phyloP scores from a whole-genome alignment of 2,329 filamentous ascomycete species.

The Saccharata proteae region DNA sequence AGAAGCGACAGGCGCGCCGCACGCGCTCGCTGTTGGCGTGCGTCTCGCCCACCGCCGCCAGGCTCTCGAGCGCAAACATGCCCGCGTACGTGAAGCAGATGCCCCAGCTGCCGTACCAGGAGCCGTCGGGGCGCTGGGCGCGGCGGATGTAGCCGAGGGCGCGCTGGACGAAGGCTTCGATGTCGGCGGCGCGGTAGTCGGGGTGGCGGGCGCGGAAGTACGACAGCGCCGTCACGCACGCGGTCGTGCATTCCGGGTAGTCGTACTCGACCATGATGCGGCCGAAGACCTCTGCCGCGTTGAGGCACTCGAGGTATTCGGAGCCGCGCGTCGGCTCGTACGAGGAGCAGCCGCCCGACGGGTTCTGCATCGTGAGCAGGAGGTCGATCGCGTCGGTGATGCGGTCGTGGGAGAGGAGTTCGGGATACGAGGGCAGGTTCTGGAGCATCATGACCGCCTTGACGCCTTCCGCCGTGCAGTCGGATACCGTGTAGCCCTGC shows the following conservation, averaged over 20 bases:
- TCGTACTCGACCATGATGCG: conserved; percentile 98
- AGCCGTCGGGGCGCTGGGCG: conserved; percentile 68
- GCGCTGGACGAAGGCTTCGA: conserved; percentile 56
- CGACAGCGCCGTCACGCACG: conserved; percentile 76
- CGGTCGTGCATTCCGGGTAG: conserved; percentile 95
- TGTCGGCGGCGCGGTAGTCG: conserved; percentile 64
- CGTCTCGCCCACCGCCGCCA: conserved; percentile 69
- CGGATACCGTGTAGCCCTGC: conserved; percentile 90
- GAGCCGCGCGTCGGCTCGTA: conserved; percentile 79
- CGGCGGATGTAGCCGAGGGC: conserved; percentile 75
- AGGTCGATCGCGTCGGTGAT: conserved; percentile 85
- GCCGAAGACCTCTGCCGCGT: conserved; percentile 93
- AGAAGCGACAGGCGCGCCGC: conserved; percentile 69
- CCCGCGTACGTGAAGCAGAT: conserved; percentile 96
- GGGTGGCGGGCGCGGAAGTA: conserved; percentile 75
- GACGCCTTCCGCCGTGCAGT: conserved; percentile 84
- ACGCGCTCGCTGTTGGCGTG: conserved; percentile 62
- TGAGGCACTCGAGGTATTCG: conserved; percentile 68
- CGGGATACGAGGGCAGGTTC: conserved; percentile 61
- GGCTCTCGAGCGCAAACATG: conserved; percentile 89
- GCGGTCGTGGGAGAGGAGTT: conserved; percentile 61
- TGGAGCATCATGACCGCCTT: conserved; percentile 81
- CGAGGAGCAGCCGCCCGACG: conserved; percentile 72
- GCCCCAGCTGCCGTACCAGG: conserved; percentile 96
- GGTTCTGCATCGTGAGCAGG: conserved; percentile 81